These are phyloP conservation scores for Citrullus mucosospermus DNA, from an alignment of 306 rosid genomes.

Conservation along the genomic window DNA sequence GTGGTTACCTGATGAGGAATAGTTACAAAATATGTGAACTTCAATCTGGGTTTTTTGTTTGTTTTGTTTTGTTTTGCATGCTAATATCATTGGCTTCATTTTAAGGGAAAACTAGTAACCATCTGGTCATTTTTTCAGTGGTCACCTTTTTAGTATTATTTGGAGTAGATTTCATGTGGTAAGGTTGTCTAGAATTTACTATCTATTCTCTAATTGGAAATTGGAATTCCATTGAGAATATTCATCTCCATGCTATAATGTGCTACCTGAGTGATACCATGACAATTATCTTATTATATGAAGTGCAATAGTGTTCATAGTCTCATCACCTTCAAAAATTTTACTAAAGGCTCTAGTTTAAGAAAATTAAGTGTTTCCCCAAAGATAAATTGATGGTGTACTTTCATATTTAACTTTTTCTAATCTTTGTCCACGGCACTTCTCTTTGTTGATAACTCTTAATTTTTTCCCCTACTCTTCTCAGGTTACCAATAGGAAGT, in stretches of 20 bases:
- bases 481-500: conserved; percentile 74
- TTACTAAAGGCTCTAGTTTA: not conserved
- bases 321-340: not conserved
- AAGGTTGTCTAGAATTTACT: not conserved
- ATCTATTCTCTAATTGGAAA: not conserved
- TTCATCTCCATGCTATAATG: not conserved
- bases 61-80: not conserved
- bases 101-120: not conserved
- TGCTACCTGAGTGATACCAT: not conserved
- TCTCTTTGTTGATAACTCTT: not conserved
- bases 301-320: not conserved
- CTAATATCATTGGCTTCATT: not conserved
- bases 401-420: not conserved
- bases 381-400: not conserved
- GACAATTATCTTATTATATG: not conserved
- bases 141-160: not conserved
- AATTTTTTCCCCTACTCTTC: not conserved
- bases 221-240: not conserved
- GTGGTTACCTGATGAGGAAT: not conserved
- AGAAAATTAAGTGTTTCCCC: not conserved
- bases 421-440: not conserved
- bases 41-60: not conserved
- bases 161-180: not conserved
- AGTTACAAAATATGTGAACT: not conserved
- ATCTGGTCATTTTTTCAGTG: not conserved